A percentile compares a stretch with the other conserved stretches of the same genome.
phyloP scores from a whole-genome alignment of 768 basidiomycete species.

The Phallus indusiatus region DNA sequence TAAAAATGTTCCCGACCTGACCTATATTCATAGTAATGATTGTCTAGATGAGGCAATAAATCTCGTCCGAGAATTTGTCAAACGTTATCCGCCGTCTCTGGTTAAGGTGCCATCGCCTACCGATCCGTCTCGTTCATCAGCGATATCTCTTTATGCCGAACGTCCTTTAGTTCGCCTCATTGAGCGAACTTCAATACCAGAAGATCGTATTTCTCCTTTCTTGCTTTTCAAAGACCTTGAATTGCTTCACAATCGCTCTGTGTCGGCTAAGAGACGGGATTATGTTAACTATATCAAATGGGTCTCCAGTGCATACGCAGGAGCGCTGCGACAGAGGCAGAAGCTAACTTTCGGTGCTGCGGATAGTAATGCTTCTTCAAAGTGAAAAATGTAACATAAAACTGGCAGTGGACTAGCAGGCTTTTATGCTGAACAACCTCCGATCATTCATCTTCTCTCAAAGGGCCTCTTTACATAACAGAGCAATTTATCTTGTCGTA shows the following conservation, averaged over 20 bases:
- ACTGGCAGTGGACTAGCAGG: not conserved
- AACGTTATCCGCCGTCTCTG: slow-evolving; percentile 50
- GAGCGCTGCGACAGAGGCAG: slow-evolving; percentile 53
- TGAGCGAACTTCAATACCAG: slow-evolving; percentile 47
- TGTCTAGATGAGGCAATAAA: slow-evolving; percentile 36
- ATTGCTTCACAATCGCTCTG: slow-evolving; percentile 64
- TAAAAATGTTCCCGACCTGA: slow-evolving; percentile 33
- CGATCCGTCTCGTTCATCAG: slow-evolving; percentile 46
- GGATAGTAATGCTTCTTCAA: not conserved
- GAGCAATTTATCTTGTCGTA: too few species aligned
- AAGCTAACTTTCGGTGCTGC: slow-evolving; percentile 26
- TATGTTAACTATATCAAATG: slow-evolving; percentile 65
- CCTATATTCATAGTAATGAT: slow-evolving; percentile 20
- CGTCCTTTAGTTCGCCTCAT: slow-evolving; percentile 68
- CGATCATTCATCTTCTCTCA: not conserved
- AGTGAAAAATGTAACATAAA: not conserved
- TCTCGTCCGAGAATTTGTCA: slow-evolving; percentile 52
- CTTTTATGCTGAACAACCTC: not conserved
- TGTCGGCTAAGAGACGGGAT: slow-evolving; percentile 27
- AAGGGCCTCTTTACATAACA: too few species aligned
- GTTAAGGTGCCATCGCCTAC: slow-evolving; percentile 32
- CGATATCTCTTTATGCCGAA: slow-evolving; percentile 41
- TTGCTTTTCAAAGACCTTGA: slow-evolving; percentile 72
- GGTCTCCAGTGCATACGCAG: slow-evolving; percentile 63
- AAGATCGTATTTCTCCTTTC: slow-evolving; percentile 74